Base-by-base conservation (phyloP, 163 green algal genomes). In the Scenedesmus sp. region DNA sequence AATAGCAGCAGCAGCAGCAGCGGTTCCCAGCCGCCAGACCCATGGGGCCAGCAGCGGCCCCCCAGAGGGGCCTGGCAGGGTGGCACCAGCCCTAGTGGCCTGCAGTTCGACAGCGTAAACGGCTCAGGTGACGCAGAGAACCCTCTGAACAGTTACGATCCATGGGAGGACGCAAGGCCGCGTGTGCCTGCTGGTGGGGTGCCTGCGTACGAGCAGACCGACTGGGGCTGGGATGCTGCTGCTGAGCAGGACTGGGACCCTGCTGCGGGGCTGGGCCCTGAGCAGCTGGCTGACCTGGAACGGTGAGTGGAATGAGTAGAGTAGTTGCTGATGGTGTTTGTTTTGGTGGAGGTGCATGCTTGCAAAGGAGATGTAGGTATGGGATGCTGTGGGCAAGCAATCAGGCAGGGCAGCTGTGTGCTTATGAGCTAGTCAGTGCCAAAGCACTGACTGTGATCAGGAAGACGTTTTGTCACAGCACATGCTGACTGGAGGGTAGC, bases 201-300 rank as follows among this genome's bases (percentile, higher is more conserved):
- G 2, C 67, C 90, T n/a, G 59, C 46, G 5, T 93, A 93, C 62
- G 90, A 93, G 26, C 18, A 26, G 83, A 93, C 90, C 6, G 90
- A 93, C 84, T 93, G 90, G 90, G 90, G 90, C 34, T 91, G 90
- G 85, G 66, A 52, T 15, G 66, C 16, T 60, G 79, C 77, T 20
- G 57, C 18, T 46, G 85, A 93, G 46, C 54, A 96, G 87, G 94
- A 96, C 74, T 96, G 95, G 95, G 95, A 96, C 67, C 95, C 94
- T 8, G 93, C 91, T 3, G 92, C 93, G 70, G 87, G 92, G 8
- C 89, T 95, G 26, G 86, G 82, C n/a, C 86, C 92, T 0, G 64
- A 94, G 18, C 90, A 94, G 77, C 81, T 95, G 52, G 94, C 94
- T 10, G 88, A 88, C 66, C 91, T 96, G 59, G 60, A 94, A 13